These are phyloP conservation scores for Fagopyrum homotropicum DNA, from an alignment of 148 eudicot genomes.

Conservation along the genomic window DNA sequence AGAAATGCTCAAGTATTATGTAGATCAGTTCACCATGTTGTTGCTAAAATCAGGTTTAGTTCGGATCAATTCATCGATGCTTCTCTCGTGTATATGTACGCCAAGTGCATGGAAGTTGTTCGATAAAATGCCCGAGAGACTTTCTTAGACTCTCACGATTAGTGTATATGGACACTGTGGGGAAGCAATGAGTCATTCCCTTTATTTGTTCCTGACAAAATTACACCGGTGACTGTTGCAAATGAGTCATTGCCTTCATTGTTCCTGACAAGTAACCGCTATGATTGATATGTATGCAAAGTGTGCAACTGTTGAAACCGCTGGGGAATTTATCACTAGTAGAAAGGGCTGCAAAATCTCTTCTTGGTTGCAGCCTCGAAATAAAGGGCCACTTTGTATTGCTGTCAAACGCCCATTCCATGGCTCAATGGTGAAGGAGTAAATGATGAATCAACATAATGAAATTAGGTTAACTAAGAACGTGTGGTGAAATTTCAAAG, in stretches of 20 bases:
- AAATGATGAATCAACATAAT: too few species aligned
- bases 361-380: slow-evolving; percentile 24
- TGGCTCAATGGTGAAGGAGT: slow-evolving; percentile 15
- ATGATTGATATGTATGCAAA: slow-evolving; percentile 54
- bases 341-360: slow-evolving; percentile 20
- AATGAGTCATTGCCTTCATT: neutral
- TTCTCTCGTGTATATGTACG: slow-evolving; percentile 19
- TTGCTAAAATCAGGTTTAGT: slow-evolving; percentile 18
- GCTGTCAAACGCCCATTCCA: slow-evolving; percentile 18
- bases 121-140: slow-evolving; percentile 15
- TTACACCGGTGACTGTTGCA: slow-evolving; percentile 4
- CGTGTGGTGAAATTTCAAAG: too few species aligned
- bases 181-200: slow-evolving; percentile 14
- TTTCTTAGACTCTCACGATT: slow-evolving; percentile 22
- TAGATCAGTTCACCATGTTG: slow-evolving; percentile 19
- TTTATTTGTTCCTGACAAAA: slow-evolving; percentile 17
- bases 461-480: too few species aligned
- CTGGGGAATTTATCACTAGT: slow-evolving; percentile 19
- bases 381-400: slow-evolving; percentile 21
- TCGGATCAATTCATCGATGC: slow-evolving; percentile 15
- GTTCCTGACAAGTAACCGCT: slow-evolving; percentile 37
- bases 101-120: slow-evolving; percentile 16
- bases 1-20: slow-evolving; percentile 16
- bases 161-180: slow-evolving; percentile 19
- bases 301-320: slow-evolving; percentile 19